Conservation (phyloP, 2,329 filamentous ascomycete genomes). For the Pseudogymnoascus sp. region DNA sequence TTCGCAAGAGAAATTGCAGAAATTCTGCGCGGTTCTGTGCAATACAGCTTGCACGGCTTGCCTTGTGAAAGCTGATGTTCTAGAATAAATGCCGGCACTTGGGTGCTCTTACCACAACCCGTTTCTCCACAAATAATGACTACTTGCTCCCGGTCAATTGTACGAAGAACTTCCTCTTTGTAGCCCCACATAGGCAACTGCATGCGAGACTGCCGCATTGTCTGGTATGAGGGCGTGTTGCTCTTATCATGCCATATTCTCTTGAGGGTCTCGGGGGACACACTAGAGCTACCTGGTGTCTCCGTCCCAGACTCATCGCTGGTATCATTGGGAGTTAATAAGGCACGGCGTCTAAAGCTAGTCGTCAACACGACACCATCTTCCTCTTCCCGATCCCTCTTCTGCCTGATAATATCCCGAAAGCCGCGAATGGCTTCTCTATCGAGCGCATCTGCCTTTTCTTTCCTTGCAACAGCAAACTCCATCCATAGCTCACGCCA, state of each 20-base stretch:
- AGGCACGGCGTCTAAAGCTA: slow-evolving; percentile 59
- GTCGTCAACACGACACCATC: slow-evolving; percentile 70
- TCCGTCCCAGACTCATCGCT: slow-evolving; percentile 37
- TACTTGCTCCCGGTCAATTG: slow-evolving; percentile 73
- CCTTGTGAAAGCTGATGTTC: slow-evolving; percentile 80
- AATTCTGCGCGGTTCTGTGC: slow-evolving; percentile 89
- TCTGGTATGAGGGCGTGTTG: slow-evolving; percentile 56
- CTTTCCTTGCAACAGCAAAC: slow-evolving; percentile 63
- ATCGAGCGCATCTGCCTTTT: slow-evolving; percentile 61
- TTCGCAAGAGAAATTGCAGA: slow-evolving; percentile 91
- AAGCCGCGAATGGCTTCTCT: slow-evolving; percentile 61
- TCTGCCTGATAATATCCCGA: slow-evolving; percentile 60
- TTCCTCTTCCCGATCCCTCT: slow-evolving; percentile 61
- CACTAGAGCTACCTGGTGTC: slow-evolving; percentile 26
- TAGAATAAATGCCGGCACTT: slow-evolving; percentile 88
- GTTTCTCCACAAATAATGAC: slow-evolving; percentile 96
- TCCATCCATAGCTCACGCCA: slow-evolving; percentile 87
- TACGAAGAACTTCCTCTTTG: slow-evolving; percentile 65
- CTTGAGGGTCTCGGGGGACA: slow-evolving; percentile 38
- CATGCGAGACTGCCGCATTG: slow-evolving; percentile 71
- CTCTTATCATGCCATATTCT: slow-evolving; percentile 54
- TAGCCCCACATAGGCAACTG: slow-evolving; percentile 88
- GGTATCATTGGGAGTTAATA: slow-evolving; percentile 41
- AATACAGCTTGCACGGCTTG: slow-evolving; percentile 82
- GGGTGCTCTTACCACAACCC: slow-evolving; percentile 93